Base-by-base conservation (phyloP, 1,284 basidiomycete genomes). In the Naganishia albida region DNA sequence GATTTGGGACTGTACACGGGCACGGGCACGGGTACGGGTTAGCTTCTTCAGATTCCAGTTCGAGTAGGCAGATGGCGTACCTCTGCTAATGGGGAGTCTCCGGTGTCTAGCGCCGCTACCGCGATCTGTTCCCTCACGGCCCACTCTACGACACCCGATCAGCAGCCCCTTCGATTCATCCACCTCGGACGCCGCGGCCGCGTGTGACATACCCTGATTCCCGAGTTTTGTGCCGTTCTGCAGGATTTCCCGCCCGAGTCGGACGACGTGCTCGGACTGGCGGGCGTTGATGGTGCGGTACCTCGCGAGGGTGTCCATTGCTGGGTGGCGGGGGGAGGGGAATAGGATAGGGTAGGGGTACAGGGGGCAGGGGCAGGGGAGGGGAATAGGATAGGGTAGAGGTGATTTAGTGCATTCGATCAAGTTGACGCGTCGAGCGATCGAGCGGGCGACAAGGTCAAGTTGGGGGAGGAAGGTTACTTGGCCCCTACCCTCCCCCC, bases 41-140 rank as follows among this genome's bases (percentile, higher is more conserved):
- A 6, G 25, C 8, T 51, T 13, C 8, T 51, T 51, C 7, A 34
- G 13, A 25, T 26, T n/a, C n/a, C n/a, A n/a, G n/a, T n/a, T n/a
- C n/a, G n/a, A 48, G 56, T 18, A 6, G 49, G 16, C 3, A 23
- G 7, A 48, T 16, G 7, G 83, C 89, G 71, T 75, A 95, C 93
- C 74, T 90, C 86, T 25, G 94, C 91, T n/a, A 92, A 80, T 59
- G 90, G 85, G 44, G 88, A 72, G 63, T 87, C 82, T 18, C 90
- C 90, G 16, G 91, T 78, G 73, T 98, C 94, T 60, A 96, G 81
- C 0, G 95, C 86, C 1, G 95, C 91, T 43, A 94, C 82, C 3
- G 87, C 86, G 1, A 97, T 82, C 74, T 97, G 93, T 75, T 98
- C 95, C 16, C 94, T 80, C 68, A 93, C 86, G 1, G 87, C 83